Conservation (phyloP, 2,329 filamentous ascomycete species). For the Scytalidium sp. region DNA sequence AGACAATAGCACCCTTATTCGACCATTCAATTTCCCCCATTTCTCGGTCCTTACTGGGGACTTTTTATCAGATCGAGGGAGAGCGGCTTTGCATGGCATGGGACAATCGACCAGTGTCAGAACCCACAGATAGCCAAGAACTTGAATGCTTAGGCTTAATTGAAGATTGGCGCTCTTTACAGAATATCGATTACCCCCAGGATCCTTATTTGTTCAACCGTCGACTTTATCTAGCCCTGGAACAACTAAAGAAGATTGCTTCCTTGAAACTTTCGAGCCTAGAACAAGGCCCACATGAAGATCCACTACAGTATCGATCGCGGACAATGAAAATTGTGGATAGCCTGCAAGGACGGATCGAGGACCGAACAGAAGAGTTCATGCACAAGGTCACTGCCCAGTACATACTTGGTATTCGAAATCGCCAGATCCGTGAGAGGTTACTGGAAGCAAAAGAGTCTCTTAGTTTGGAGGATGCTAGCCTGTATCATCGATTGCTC, state of each 20-base stretch:
- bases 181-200: slow-evolving; percentile 30
- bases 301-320: slow-evolving; percentile 45
- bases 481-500: slow-evolving; percentile 45
- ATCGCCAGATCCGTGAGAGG: slow-evolving; percentile 40
- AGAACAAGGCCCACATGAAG: slow-evolving; percentile 52
- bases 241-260: slow-evolving; percentile 48
- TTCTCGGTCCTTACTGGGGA: slow-evolving; percentile 48
- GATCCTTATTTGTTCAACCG: slow-evolving; percentile 51
- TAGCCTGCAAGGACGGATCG: slow-evolving; percentile 29
- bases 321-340: slow-evolving; percentile 40
- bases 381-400: slow-evolving; percentile 31
- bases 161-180: slow-evolving; percentile 40
- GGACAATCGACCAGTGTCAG: slow-evolving; percentile 34
- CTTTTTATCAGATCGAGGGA: slow-evolving; percentile 53
- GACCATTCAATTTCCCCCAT: slow-evolving; percentile 15
- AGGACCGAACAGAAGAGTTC: slow-evolving; percentile 12
- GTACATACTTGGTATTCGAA: slow-evolving; percentile 52
- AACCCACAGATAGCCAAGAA: slow-evolving; percentile 32
- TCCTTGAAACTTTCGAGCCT: slow-evolving; percentile 52
- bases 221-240: slow-evolving; percentile 46
- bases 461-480: slow-evolving; percentile 34
- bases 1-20: slow-evolving; percentile 41
- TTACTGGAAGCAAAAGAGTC: slow-evolving; percentile 26
- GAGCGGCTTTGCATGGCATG: slow-evolving; percentile 49
- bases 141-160: slow-evolving; percentile 35